Conservation (phyloP, 2,329 filamentous ascomycete genomes). For the Acephala macrosclerotiorum region DNA sequence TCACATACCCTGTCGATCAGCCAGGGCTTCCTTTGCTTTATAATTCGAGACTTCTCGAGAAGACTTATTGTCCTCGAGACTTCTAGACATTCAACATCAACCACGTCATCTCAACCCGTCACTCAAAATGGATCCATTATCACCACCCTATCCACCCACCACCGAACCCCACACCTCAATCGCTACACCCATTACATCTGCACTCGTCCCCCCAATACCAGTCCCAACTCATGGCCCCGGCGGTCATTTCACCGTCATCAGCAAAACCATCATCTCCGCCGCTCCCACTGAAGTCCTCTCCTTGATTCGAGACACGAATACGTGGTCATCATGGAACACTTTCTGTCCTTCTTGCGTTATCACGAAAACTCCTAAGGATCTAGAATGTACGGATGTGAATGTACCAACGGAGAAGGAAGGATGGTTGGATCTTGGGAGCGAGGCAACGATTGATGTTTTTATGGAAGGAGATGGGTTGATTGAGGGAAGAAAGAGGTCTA, state of each 20-base stretch:
- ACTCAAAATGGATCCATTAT: background rate
- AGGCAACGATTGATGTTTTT: constrained; percentile 30
- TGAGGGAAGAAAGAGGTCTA: constrained; percentile 21
- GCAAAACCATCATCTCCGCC: constrained; percentile 29
- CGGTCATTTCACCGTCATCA: constrained; percentile 34
- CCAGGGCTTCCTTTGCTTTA: background rate
- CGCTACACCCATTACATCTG: constrained; percentile 20
- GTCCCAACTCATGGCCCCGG: constrained; percentile 35
- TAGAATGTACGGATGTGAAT: background rate
- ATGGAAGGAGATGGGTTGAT: constrained; percentile 35
- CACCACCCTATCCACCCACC: constrained; percentile 18
- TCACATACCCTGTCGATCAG: background rate
- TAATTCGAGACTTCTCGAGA: background rate
- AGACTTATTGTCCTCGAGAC: background rate
- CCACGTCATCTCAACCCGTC: constrained; percentile 2
- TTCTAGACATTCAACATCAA: background rate
- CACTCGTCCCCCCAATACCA: constrained; percentile 29
- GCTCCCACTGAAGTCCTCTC: constrained; percentile 28
- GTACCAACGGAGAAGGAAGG: constrained; percentile 30
- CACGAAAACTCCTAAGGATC: constrained; percentile 51
- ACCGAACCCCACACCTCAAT: constrained; percentile 15
- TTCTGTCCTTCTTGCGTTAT: constrained; percentile 68
- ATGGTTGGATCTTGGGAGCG: constrained; percentile 32
- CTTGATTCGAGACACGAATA: constrained; percentile 32
- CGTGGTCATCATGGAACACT: constrained; percentile 49